Evolutionary conservation across 352 stramenopile species (phyloP), one percentile per base, ranked within the genome.

Genomic region (Plasmopara viticola): DNA sequence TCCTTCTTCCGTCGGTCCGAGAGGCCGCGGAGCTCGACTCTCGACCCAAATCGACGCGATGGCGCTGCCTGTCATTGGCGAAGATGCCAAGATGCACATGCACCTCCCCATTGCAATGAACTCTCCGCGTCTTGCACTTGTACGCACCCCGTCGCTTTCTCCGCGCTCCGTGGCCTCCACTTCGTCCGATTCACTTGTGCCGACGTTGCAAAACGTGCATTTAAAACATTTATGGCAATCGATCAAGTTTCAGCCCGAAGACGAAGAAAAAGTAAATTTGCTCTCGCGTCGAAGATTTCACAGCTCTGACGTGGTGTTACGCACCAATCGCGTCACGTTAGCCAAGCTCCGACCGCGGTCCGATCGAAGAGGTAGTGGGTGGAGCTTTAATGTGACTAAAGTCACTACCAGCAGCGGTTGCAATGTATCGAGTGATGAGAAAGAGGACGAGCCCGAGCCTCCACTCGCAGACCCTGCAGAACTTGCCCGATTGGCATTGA

Each of bases 261-360:
- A 59, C n/a, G 46, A 64, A 4, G 48, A 54, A 25, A 25, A 25
- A 25, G 20, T 1, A 18, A 41, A 63, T 12, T 38, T 58, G 15
- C 25, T 58, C 43, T 58, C 67, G 2, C 69, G 76, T 7, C 64
- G 73, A 0, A 60, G 76, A 30, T 84, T 87, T 54, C 60, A 85
- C 51, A 87, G 76, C 57, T 82, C 71, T 1, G 76, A 87, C 62
- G 59, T 84, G 18, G 58, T 78, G 37, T 49, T 79, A 48, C 60
- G 63, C 13, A 63, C 34, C 35, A 51, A 25, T 48, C 30, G 48
- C 5, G 20, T 28, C 8, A 35, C 28, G 14, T 38, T 54, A 34
- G 48, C 48, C 25, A 68, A 52, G 33, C 48, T 65, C 2, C 48
- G 60, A 13, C 43, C 58, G 12, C 17, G 52, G 2, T 52, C 50